These are phyloP conservation scores for Xylariaceae sp. DNA, from an alignment of 2,329 filamentous ascomycete species.

Conservation along the genomic window DNA sequence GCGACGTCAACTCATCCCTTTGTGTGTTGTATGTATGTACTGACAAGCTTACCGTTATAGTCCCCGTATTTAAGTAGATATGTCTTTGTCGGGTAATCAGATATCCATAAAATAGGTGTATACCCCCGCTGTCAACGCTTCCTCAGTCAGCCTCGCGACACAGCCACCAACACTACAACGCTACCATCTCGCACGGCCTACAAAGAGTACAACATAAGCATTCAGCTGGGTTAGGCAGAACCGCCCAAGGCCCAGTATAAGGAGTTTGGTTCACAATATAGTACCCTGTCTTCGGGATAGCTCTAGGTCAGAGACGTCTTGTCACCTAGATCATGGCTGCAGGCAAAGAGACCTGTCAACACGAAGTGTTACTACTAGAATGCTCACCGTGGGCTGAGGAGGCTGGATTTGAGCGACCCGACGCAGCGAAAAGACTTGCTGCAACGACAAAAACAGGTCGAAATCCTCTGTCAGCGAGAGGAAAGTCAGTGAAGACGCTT, in stretches of 20 bases:
- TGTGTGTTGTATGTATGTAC: too few species aligned
- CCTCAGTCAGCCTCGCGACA: neutral
- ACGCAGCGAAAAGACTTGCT: constrained; percentile 38
- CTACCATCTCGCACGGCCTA: neutral
- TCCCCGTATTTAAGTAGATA: too few species aligned
- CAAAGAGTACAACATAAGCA: neutral
- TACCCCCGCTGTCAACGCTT: too few species aligned
- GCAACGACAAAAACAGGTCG: constrained; percentile 40
- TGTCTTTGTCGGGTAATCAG: too few species aligned
- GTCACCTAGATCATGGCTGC: constrained; percentile 1
- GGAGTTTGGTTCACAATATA: neutral
- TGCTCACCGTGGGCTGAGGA: constrained; percentile 40
- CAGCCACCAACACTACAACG: constrained; percentile 3
- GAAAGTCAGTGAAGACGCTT: constrained; percentile 13
- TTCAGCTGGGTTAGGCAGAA: too few species aligned
- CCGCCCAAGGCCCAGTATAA: neutral
- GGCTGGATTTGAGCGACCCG: constrained; percentile 39
- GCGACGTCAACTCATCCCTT: too few species aligned
- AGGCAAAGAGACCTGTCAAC: constrained; percentile 15
- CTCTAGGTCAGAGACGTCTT: neutral
- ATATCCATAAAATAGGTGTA: too few species aligned
- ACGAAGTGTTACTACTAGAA: constrained; percentile 35
- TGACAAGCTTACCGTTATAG: too few species aligned
- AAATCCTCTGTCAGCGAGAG: constrained; percentile 23
- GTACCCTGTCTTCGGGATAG: too few species aligned